Conservation (phyloP, 768 basidiomycete species). For the Serendipita sp. region DNA sequence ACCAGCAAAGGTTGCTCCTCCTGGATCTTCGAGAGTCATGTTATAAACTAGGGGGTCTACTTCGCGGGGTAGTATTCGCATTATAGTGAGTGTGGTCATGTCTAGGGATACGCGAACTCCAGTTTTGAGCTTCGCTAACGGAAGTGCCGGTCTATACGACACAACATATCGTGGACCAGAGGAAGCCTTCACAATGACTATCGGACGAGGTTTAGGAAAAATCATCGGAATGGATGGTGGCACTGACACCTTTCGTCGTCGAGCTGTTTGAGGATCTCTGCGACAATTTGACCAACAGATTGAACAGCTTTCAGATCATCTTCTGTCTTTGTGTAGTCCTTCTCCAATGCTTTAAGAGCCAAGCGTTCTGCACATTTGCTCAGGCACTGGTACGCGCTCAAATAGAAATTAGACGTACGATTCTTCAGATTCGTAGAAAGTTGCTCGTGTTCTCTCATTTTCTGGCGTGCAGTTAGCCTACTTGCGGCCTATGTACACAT, state of each 20-base stretch:
- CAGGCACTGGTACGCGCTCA: neutral
- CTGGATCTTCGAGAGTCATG: conserved; percentile 97
- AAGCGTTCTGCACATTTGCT: conserved; percentile 52
- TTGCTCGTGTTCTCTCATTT: conserved; percentile 83
- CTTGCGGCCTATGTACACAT: neutral
- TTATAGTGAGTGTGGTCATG: conserved; percentile 98
- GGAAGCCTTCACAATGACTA: conserved; percentile 95
- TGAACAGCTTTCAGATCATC: conserved; percentile 99
- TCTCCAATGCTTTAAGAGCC: conserved; percentile 76
- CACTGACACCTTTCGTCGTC: conserved; percentile 90
- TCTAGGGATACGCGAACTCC: conserved; percentile 94
- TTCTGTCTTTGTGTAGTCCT: conserved; percentile 86
- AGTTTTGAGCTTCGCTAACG: conserved; percentile 79
- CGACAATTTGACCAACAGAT: conserved; percentile 96
- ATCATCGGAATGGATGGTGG: neutral
- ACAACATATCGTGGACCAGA: conserved; percentile 98
- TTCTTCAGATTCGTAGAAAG: conserved; percentile 82
- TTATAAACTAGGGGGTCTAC: conserved; percentile 98
- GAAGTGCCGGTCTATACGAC: conserved; percentile 84
- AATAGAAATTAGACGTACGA: conserved; percentile 32
- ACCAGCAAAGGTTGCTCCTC: conserved; percentile 87
- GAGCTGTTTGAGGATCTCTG: conserved; percentile 95
- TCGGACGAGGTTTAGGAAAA: neutral
- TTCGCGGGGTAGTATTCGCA: conserved; percentile 94
- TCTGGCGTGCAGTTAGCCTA: conserved; percentile 33